phyloP scores from a whole-genome alignment of 2,329 filamentous ascomycete species.

The Pseudocercospora crystallina region DNA sequence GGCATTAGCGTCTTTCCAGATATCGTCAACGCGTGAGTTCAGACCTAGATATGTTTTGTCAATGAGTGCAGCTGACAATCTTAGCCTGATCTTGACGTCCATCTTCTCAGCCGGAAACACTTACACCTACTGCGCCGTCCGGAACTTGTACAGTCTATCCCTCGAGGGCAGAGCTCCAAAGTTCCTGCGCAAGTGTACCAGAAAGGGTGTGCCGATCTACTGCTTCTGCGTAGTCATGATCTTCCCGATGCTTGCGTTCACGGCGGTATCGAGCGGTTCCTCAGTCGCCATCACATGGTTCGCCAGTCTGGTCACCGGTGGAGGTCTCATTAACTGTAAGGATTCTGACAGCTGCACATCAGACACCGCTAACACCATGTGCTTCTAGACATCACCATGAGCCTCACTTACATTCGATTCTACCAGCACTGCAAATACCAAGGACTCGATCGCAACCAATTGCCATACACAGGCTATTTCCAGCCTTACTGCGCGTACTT shows the following conservation, averaged over 20 bases:
- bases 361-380: no score
- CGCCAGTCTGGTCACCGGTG: constrained; percentile 57
- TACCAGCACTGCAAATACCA: constrained; percentile 55
- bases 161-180: constrained; percentile 55
- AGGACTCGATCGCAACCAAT: constrained; percentile 50
- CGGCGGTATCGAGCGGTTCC: constrained; percentile 33
- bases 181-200: constrained; percentile 59
- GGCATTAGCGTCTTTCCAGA: constrained; percentile 46
- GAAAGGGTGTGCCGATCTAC: constrained; percentile 61
- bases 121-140: constrained; percentile 55
- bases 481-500: constrained; percentile 57
- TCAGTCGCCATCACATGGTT: constrained; percentile 41
- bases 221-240: constrained; percentile 52
- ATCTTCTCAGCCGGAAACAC: constrained; percentile 59
- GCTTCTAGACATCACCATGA: constrained; percentile 53
- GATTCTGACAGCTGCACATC: no score
- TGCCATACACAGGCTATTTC: constrained; percentile 58
- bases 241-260: constrained; percentile 39
- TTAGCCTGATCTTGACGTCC: constrained; percentile 46
- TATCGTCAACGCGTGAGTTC: constrained; percentile 35
- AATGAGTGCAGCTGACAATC: neutral
- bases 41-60: neutral
- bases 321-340: constrained; percentile 36
- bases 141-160: constrained; percentile 54
- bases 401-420: constrained; percentile 60